Evolutionary conservation across 192 early-diverging fungal species (phyloP).

Genomic region (Mortierella alpina): DNA sequence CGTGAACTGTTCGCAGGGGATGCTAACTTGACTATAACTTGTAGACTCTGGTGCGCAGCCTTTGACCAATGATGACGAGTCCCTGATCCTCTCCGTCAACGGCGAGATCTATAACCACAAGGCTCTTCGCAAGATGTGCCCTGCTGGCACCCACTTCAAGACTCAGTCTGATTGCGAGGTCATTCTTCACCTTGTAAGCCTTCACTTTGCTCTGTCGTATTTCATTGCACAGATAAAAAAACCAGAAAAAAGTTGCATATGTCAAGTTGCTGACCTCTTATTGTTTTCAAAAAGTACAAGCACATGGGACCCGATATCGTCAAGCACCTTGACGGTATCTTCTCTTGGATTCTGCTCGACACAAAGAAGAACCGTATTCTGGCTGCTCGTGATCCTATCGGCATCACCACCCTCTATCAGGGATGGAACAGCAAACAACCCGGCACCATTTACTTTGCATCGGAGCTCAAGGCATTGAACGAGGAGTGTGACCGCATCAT

Average conservation of each 20-base stretch:
- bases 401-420: slow-evolving; percentile 97
- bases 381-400: slow-evolving; percentile 97
- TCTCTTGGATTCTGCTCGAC: slow-evolving; percentile 94
- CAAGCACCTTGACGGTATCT: slow-evolving; percentile 95
- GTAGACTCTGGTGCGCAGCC: slow-evolving; percentile 95
- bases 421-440: slow-evolving; percentile 87
- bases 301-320: slow-evolving; percentile 87
- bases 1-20: background rate
- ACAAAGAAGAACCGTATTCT: slow-evolving; percentile 81
- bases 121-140: slow-evolving; percentile 78
- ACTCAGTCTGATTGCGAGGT: slow-evolving; percentile 99
- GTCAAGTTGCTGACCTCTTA: background rate
- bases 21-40: background rate
- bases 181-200: slow-evolving; percentile 87
- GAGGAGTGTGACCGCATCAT: slow-evolving; percentile 98
- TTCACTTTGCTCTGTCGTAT: background rate
- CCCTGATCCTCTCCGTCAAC: slow-evolving; percentile 91
- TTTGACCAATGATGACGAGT: slow-evolving; percentile 90
- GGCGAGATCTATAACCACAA: slow-evolving; percentile 99
- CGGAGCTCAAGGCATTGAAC: slow-evolving; percentile 95
- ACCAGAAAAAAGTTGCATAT: too few relatives aligned
- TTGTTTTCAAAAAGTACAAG: slow-evolving; percentile 71
- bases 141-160: slow-evolving; percentile 82
- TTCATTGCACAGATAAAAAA: background rate
- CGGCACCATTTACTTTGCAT: slow-evolving; percentile 91